Evolutionary conservation across 2,329 filamentous ascomycete genomes (phyloP).

Genomic region (Fusarium cicatricum): DNA sequence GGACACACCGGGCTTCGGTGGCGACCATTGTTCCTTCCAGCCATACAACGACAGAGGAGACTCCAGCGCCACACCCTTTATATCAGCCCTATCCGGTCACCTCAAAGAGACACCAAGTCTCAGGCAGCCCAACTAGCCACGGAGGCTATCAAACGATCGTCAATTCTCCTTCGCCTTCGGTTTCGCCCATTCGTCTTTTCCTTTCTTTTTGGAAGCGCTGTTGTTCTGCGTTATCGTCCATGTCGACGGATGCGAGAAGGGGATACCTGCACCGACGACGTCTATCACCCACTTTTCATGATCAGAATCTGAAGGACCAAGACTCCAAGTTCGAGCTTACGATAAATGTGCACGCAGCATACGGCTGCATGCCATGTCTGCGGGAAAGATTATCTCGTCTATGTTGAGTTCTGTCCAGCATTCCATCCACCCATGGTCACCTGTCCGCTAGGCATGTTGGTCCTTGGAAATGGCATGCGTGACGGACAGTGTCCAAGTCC

Average conservation of each 20-base stretch:
- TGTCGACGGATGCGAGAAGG: too few relatives aligned
- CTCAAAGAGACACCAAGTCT: constrained; percentile 13
- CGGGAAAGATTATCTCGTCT: constrained; percentile 66
- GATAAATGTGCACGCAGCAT: constrained; percentile 69
- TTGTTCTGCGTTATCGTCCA: constrained; percentile 27
- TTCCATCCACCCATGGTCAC: constrained; percentile 58
- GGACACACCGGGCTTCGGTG: constrained; percentile 30
- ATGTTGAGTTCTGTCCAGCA: constrained; percentile 63
- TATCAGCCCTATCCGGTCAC: constrained; percentile 42
- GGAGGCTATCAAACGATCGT: constrained; percentile 1
- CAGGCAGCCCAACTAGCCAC: constrained; percentile 5
- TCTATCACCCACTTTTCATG: constrained; percentile 19
- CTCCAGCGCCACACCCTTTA: constrained; percentile 37
- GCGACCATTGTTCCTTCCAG: constrained; percentile 30
- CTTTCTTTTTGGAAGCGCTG: constrained; percentile 4
- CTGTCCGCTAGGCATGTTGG: constrained; percentile 56
- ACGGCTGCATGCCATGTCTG: constrained; percentile 65
- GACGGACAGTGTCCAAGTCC: constrained; percentile 66
- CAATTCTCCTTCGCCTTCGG: constrained; percentile 9
- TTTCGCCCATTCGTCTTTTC: constrained; percentile 8
- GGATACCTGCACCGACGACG: too few relatives aligned
- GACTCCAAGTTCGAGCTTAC: constrained; percentile 41
- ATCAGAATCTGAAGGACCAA: constrained; percentile 28
- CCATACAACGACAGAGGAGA: constrained; percentile 14
- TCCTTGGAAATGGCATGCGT: constrained; percentile 56